Evolutionary conservation across 1,284 basidiomycete species (phyloP), one percentile per base, ranked within the genome.

Genomic region (Apiotrichum siamense): DNA sequence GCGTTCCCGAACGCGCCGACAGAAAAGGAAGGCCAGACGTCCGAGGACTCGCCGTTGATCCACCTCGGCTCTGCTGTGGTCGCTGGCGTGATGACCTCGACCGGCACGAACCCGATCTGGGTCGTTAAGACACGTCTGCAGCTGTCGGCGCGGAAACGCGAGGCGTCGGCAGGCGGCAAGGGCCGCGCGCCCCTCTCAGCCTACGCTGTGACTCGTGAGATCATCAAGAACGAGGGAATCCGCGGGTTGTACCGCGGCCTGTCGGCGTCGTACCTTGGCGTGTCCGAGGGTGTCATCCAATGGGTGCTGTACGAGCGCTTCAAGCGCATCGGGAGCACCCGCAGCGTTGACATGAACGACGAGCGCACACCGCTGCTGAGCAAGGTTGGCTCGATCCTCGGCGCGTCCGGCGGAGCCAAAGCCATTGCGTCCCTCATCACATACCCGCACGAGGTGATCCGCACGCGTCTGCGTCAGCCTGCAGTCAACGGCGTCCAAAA

Each of bases 71-170:
- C 94, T 0, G 96, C 93, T 0, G 87, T 90, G 0, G 68, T 84
- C 5, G 94, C 94, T 0, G 80, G 79, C 62, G 76, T 97, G 58
- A 78, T 81, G 26, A 97, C 93, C 3, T 92, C 94, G 0, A 78
- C 97, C 56, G 81, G 97, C 71, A 98, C 96, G 9, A 99, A 99
- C 73, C 96, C 96, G 0, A 84, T 98, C 62, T 99, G 94, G 94
- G 89, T 98, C 12, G 87, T 99, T 55, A 91, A 97, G 77, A 94
- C 97, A 7, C 83, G 94, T 3, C 67, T 97, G 45, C 94, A 98
- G 70, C 82, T 75, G 15, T 64, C 64, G 0, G 70, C 72, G 7
- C 56, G 60, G 32, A 66, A 64, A 44, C 59, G 60, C 24, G 52
- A 51, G 15, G 41, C 57, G 54, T 50, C 32, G 18, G n/a, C n/a